Conservation (phyloP, 768 basidiomycete species). For the Suillus clintonianus region DNA sequence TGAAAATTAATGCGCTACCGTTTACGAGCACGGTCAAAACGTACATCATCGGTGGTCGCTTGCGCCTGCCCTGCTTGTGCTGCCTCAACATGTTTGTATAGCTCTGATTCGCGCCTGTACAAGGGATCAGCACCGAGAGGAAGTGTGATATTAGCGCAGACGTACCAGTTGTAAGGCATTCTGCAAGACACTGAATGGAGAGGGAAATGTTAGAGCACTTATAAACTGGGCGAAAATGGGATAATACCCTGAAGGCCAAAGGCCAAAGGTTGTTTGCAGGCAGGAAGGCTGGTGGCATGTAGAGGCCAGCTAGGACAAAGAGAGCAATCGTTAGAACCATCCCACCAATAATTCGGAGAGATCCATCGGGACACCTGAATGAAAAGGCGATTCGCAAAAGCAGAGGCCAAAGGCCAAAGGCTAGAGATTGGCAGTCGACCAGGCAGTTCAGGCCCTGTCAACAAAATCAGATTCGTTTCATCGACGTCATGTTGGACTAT, state of each 20-base stretch:
- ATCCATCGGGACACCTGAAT: background rate
- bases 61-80: rapidly evolving
- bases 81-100: background rate
- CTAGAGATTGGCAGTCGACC: background rate
- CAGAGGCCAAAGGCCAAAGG: background rate
- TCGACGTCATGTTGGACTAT: background rate
- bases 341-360: background rate
- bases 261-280: background rate
- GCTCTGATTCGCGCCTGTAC: background rate
- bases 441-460: background rate
- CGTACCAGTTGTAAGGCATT: background rate
- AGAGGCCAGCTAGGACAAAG: background rate
- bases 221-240: too few relatives aligned
- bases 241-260: background rate
- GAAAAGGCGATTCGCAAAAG: background rate
- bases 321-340: background rate
- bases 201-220: too few relatives aligned
- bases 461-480: background rate
- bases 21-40: too few relatives aligned
- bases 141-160: too few relatives aligned
- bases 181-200: too few relatives aligned
- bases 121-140: background rate
- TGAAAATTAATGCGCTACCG: too few relatives aligned
- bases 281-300: background rate
- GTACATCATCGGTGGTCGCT: too few relatives aligned